These are phyloP conservation scores for Letharia lupina DNA, from an alignment of 495 filamentous ascomycete species.

Conservation along the genomic window DNA sequence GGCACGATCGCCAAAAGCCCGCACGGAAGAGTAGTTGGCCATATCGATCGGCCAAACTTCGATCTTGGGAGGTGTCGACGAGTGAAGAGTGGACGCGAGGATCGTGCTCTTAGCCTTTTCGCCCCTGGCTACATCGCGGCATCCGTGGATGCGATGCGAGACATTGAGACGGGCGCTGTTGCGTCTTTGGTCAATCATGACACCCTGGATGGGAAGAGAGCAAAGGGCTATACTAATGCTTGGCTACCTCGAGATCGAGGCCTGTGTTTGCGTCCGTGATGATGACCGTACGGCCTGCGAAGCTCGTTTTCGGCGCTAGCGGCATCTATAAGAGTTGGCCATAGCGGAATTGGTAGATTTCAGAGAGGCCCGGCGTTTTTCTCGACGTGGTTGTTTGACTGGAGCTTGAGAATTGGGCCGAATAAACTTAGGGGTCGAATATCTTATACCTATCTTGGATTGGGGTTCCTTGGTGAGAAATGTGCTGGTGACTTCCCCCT, in stretches of 20 bases:
- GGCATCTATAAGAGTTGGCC: constrained; percentile 37
- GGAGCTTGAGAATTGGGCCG: too few relatives aligned
- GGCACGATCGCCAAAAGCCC: constrained; percentile 33
- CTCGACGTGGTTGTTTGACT: too few relatives aligned
- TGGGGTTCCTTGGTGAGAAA: too few relatives aligned
- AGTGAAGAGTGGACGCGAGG: constrained; percentile 25
- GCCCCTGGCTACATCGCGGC: constrained; percentile 34
- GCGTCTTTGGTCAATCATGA: constrained; percentile 29
- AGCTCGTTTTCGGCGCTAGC: constrained; percentile 18
- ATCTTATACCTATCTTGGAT: too few relatives aligned
- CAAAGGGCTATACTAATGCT: constrained; percentile 17
- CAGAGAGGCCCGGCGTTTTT: background rate
- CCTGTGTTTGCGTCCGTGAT: constrained; percentile 27
- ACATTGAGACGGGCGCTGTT: constrained; percentile 37
- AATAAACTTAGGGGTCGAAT: too few relatives aligned
- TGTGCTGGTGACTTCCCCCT: too few relatives aligned
- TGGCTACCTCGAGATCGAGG: constrained; percentile 24
- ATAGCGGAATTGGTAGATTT: constrained; percentile 31
- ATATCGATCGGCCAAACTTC: constrained; percentile 48
- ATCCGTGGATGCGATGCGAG: constrained; percentile 35
- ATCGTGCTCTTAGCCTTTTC: constrained; percentile 32
- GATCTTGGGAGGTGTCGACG: constrained; percentile 24
- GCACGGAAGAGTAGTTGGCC: constrained; percentile 36
- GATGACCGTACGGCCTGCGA: constrained; percentile 22
- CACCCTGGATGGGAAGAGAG: background rate